Evolutionary conservation across 2,329 filamentous ascomycete genomes (phyloP), one percentile per base, ranked within the genome.

Genomic region (Penicillium occitanis): DNA sequence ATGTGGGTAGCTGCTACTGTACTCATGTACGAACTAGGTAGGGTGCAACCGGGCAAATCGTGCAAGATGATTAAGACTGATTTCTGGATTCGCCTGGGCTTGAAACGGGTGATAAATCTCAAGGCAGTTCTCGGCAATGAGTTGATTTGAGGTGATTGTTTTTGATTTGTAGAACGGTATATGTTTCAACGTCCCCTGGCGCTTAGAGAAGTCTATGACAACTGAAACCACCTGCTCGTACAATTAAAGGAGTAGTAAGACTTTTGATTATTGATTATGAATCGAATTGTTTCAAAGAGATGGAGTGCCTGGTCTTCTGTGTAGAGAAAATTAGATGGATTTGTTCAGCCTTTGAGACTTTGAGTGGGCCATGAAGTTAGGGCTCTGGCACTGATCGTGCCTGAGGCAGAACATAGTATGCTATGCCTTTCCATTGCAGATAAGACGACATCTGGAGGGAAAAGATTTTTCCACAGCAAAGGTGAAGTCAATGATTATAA

Each of bases 31-130:
- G 17, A n/a, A 53, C n/a, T 33, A 3, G 48, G 50, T 53, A 53
- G 25, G 25, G 50, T 53, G 48, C 25, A 8, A n/a, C 50, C n/a
- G 33, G 50, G 7, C 50, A 53, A 33, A 53, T 30, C 14, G 33
- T 53, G 50, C 50, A 53, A 2, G 50, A 30, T 53, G 50, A 53
- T 53, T 53, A 30, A 53, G 50, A 53, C 50, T 33, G 50, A 33
- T 53, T 33, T 53, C 28, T 53, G 28, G 28, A 5, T n/a, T n/a
- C 17, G 25, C 50, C 50, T 53, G 17, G 11, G 25, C 14, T n/a
- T 53, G 50, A 30, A n/a, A 53, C 28, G 5, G n/a, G n/a, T 53
- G 8, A 30, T 53, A 30, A 51, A n/a, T 30, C 28, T 11, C 25
- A 33, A 30, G 48, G 48, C 48, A 30, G 25, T 53, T 14, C 14